phyloP scores from a whole-genome alignment of 768 basidiomycete genomes.

The Boletus tylopilopsis region DNA sequence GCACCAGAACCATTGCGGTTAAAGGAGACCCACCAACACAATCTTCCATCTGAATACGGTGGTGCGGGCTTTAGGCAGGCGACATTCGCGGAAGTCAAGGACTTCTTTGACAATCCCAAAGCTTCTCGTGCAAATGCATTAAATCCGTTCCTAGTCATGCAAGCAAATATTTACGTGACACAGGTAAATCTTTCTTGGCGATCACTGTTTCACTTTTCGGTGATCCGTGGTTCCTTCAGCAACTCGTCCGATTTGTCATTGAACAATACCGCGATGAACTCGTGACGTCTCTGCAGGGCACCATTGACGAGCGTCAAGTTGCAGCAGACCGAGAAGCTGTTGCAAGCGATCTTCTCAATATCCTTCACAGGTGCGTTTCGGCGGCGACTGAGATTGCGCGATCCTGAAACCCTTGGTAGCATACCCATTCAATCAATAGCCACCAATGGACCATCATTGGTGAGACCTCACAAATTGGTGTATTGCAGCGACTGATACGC shows the following conservation, averaged over 20 bases:
- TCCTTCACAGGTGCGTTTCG: conserved; percentile 65
- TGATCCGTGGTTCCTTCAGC: conserved; percentile 42
- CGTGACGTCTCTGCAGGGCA: conserved; percentile 60
- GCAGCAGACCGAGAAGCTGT: conserved; percentile 79
- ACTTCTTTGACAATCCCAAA: conserved; percentile 90
- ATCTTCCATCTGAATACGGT: conserved; percentile 55
- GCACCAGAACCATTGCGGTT: conserved; percentile 73
- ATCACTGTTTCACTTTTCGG: not conserved
- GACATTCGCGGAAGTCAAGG: conserved; percentile 84
- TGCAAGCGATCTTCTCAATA: conserved; percentile 81
- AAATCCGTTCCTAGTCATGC: conserved; percentile 89
- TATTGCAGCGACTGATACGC: not conserved
- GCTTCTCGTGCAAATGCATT: conserved; percentile 81
- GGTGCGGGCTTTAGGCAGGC: conserved; percentile 75
- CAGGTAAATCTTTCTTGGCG: conserved; percentile 50
- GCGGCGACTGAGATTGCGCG: not conserved
- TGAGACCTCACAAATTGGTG: conserved; percentile 21
- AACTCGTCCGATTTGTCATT: conserved; percentile 90
- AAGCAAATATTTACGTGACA: conserved; percentile 89
- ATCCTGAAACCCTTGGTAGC: conserved; percentile 35
- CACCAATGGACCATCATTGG: conserved; percentile 80
- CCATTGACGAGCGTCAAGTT: conserved; percentile 57
- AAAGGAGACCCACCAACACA: conserved; percentile 50
- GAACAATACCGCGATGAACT: conserved; percentile 92
- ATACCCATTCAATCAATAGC: conserved; percentile 94